Evolutionary conservation across 2,329 filamentous ascomycete species (phyloP), one percentile per base, ranked within the genome.

Genomic region (Apiospora arundinis): DNA sequence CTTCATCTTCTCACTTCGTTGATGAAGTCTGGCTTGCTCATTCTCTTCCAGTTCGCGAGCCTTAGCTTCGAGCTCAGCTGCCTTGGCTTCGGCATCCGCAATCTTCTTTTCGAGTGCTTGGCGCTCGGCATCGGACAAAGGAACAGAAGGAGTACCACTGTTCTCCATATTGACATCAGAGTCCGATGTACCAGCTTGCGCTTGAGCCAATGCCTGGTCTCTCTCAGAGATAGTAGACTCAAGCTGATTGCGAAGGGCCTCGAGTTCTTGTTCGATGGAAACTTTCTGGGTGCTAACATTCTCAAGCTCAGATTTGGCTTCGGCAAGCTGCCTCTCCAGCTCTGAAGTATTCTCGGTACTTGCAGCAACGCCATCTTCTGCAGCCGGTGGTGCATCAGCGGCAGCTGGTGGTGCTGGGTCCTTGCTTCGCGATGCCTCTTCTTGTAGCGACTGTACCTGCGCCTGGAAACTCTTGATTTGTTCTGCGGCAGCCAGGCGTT

Each of bases 1-100:
- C 77, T 91, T 92, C 91, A 94, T 92, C 78, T 88, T 89, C 60
- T 93, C 89, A 1, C 90, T 91, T 63, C 91, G 87, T 69, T 87
- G 84, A 76, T 92, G 92, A 72, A 93, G 85, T 14, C 87, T 90
- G 46, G 82, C 83, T 70, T 89, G 85, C 65, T 90, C 87, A 70
- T 85, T 87, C 42, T 89, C 87, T 77, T 95, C 92, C 21, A 92
- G 84, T 72, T 91, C 89, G 70, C 88, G 86, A 1, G 85, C 87
- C 80, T 91, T 92, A 18, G 85, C 83, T 77, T 94, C 91, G 66
- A 89, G 87, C 75, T 92, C 91, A 3, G 87, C 85, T 11, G 92
- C 89, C 77, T 87, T 89, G 40, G 89, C 85, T 78, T 92, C 89
- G 1, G 91, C 86, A 25, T 83, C 83, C 37, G 89, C 84, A 70